Base-by-base conservation (phyloP, 768 basidiomycete genomes). In the Udeniomyces megalosporus region DNA sequence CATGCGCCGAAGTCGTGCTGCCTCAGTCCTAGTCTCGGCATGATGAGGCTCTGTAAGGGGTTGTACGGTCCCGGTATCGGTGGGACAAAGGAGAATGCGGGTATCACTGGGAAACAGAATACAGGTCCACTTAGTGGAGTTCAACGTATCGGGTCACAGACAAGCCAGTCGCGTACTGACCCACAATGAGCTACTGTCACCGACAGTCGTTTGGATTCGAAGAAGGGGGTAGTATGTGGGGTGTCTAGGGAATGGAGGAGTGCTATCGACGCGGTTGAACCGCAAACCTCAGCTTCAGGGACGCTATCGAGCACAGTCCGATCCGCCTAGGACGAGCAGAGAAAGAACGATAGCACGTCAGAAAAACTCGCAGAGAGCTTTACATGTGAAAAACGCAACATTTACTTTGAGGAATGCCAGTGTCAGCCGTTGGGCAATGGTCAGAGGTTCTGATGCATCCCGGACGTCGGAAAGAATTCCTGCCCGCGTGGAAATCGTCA, bases 41-140 rank as follows among this genome's bases (percentile, higher is more conserved):
- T 96, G 93, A 71, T 99, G 95, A 31, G 82, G 84, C 75, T 96
- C 89, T 0, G 95, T 95, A 80, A 97, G 86, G 1, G 88, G 80
- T 50, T 80, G 75, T n/a, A 84, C 87, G 49, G 77, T 75, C 1
- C 90, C 91, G 32, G 80, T 81, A 22, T 83, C 75, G 0, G 83
- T 82, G 6, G 84, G 78, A 62, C 88, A 88, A 45, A 99, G 75
- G 14, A 97, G 72, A 4, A 91, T 87, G 42, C 89, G 81, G 1
- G 92, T 93, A 73, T 96, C 92, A 26, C 55, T 53, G 10, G 34
- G 15, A n/a, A 34, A 12, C 14, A 49, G 28, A 28, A 55, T 50
- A 42, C 50, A 24, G 10, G 8, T 42, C 3, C 24, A 20, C 8
- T 42, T 17, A 8, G 38, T 17, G 17, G n/a, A n/a, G n/a, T n/a